Percentiles rank a stretch among this genome's conserved stretches.
phyloP scores from a whole-genome alignment of 139 green algal genomes.

The Penium margaritaceum region DNA sequence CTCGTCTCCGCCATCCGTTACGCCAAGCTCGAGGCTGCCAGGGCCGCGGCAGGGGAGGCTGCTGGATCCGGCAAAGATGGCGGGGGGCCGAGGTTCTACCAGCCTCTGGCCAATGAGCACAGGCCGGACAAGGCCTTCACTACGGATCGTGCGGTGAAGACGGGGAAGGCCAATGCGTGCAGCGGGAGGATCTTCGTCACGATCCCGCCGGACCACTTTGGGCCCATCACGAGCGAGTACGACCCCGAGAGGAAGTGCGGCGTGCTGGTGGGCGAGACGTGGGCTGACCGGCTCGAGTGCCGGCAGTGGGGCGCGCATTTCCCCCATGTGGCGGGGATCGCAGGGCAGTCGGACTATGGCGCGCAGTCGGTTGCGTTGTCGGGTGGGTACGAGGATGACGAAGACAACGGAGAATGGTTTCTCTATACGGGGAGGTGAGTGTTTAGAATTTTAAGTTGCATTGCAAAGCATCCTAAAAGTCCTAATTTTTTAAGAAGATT shows the following conservation, averaged over 20 bases:
- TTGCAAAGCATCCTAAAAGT: too few species aligned
- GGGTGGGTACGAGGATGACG: constrained; percentile 84
- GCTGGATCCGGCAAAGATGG: too few species aligned
- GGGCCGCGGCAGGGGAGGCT: neutral
- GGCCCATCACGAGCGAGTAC: constrained; percentile 77
- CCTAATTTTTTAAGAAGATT: too few species aligned
- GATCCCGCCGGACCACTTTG: constrained; percentile 80
- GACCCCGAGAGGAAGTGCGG: constrained; percentile 69
- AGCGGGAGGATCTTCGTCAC: constrained; percentile 84
- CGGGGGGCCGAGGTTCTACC: constrained; percentile 1
- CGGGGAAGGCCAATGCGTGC: constrained; percentile 77
- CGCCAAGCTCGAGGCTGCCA: constrained; percentile 53
- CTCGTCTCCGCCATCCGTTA: constrained; percentile 66
- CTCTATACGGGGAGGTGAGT: constrained; percentile 76
- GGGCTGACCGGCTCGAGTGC: constrained; percentile 85
- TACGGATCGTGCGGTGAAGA: constrained; percentile 67
- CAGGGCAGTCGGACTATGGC: constrained; percentile 70
- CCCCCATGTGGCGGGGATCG: constrained; percentile 91
- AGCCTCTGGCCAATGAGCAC: constrained; percentile 48
- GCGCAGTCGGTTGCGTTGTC: constrained; percentile 72
- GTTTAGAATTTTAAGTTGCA: too few species aligned
- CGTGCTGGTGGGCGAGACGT: constrained; percentile 76
- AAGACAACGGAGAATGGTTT: constrained; percentile 89
- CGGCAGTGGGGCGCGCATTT: constrained; percentile 89
- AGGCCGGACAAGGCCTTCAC: constrained; percentile 82